A percentile compares a stretch with the other conserved stretches of the same genome.
phyloP scores from a whole-genome alignment of 805 yeast species.

The Tetrapisispora arboricola region DNA sequence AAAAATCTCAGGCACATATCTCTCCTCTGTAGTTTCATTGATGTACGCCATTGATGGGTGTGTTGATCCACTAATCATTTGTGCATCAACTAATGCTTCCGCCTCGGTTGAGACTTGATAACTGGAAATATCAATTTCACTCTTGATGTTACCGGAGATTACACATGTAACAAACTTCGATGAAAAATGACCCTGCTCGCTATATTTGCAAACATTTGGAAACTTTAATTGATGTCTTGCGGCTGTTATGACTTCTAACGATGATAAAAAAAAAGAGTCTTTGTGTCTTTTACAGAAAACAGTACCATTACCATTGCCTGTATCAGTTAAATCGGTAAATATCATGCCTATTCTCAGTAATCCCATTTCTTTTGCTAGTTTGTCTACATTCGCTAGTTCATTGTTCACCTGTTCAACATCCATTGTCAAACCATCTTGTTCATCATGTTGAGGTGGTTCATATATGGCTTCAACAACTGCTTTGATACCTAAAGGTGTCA shows the following conservation, averaged over 20 bases:
- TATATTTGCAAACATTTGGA: constrained; percentile 56
- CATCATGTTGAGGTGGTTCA: constrained; percentile 86
- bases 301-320: constrained; percentile 78
- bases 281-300: constrained; percentile 90
- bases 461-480: constrained; percentile 90
- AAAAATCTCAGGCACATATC: constrained; percentile 93
- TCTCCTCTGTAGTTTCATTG: constrained; percentile 54
- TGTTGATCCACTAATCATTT: constrained; percentile 75
- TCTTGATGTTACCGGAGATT: constrained; percentile 75
- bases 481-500: constrained; percentile 78
- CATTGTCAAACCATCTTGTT: constrained; percentile 74
- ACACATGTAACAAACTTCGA: constrained; percentile 93
- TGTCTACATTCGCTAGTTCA: constrained; percentile 41
- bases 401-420: constrained; percentile 31
- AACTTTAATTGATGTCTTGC: constrained; percentile 61
- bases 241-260: constrained; percentile 79
- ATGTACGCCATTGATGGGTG: constrained; percentile 82
- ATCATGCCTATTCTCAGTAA: constrained; percentile 68
- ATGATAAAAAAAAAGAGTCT: constrained; percentile 79
- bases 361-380: constrained; percentile 49
- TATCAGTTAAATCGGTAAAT: constrained; percentile 82
- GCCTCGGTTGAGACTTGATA: constrained; percentile 86
- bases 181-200: constrained; percentile 56
- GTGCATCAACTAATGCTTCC: constrained; percentile 81
- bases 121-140: constrained; percentile 82